phyloP scores from a whole-genome alignment of 805 yeast species.

The Yarrowia sp. region DNA sequence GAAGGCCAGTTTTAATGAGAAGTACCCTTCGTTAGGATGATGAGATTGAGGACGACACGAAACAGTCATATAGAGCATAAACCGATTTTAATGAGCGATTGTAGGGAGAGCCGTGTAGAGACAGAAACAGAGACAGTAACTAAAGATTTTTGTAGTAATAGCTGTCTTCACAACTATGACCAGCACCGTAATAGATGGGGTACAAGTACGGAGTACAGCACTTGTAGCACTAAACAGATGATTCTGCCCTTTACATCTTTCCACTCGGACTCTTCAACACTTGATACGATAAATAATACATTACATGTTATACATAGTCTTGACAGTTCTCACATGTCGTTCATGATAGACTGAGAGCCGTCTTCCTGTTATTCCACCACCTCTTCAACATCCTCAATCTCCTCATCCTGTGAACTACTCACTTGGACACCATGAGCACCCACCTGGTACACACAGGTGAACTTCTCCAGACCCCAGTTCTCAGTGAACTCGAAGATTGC shows the following conservation, averaged over 20 bases:
- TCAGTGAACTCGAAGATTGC: slow-evolving; percentile 45
- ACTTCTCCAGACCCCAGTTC: slow-evolving; percentile 49
- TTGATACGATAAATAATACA: slow-evolving; percentile 2
- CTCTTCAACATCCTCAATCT: background rate
- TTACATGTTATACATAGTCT: slow-evolving; percentile 1
- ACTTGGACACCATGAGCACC: slow-evolving; percentile 25
- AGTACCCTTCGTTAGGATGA: slow-evolving; percentile 45
- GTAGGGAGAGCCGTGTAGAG: background rate
- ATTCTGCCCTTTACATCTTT: too few species aligned
- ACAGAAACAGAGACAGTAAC: too few species aligned
- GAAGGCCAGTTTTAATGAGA: slow-evolving; percentile 45
- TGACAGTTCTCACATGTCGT: background rate
- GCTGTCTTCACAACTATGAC: too few species aligned
- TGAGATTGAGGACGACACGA: background rate
- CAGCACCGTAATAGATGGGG: too few species aligned
- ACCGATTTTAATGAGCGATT: slow-evolving; percentile 6
- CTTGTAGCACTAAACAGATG: too few species aligned
- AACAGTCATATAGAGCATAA: slow-evolving; percentile 33
- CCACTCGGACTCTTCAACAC: too few species aligned
- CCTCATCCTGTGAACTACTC: background rate
- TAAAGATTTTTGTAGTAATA: too few species aligned
- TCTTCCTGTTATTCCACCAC: background rate
- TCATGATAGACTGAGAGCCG: background rate
- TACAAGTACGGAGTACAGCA: too few species aligned
- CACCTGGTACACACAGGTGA: slow-evolving; percentile 48